phyloP scores from a whole-genome alignment of 441 rosid species.

The Syzygium malaccense region DNA sequence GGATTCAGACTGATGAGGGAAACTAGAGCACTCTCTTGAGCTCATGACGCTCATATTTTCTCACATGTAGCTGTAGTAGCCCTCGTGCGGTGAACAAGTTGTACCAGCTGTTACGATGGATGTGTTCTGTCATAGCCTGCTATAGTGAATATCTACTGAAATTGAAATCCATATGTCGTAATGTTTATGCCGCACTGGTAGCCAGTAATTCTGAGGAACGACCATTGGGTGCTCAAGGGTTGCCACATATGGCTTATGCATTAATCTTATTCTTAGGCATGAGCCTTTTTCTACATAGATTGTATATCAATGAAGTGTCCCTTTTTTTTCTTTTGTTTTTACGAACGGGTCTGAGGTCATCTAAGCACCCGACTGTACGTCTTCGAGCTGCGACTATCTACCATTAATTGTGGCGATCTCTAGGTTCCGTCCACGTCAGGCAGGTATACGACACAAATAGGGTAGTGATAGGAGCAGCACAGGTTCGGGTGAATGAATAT shows the following conservation, averaged over 20 bases:
- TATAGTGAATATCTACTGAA: background rate
- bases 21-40: background rate
- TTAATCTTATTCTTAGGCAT: background rate
- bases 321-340: background rate
- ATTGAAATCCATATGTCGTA: background rate
- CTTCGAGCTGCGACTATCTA: background rate
- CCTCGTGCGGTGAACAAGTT: background rate
- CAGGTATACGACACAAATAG: background rate
- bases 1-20: slow-evolving; percentile 31
- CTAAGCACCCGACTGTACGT: background rate
- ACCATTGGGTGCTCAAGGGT: background rate
- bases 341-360: background rate
- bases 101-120: background rate
- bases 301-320: background rate
- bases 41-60: background rate
- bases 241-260: background rate
- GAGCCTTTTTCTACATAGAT: background rate
- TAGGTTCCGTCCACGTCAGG: background rate
- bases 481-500: background rate
- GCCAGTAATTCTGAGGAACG: background rate
- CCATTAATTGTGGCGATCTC: background rate
- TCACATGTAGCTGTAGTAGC: background rate
- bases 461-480: background rate
- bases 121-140: background rate
- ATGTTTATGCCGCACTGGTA: background rate